A percentile compares a stretch with the other conserved stretches of the same genome.
These are phyloP conservation scores for Vitis amurensis DNA, from an alignment of 164 flowering plant genomes.

Conservation along the genomic window DNA sequence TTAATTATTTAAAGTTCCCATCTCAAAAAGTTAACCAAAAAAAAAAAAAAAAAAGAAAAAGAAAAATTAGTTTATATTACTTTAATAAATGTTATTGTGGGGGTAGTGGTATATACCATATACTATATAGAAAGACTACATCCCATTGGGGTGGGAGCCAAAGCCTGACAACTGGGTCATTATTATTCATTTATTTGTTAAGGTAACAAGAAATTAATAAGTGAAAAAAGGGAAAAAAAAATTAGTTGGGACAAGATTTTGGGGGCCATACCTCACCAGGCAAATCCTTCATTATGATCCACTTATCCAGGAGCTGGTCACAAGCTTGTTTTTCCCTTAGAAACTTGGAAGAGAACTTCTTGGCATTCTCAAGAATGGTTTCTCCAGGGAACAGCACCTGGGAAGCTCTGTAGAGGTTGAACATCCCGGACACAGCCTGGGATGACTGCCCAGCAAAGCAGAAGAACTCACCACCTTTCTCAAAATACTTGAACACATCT, in stretches of 20 bases:
- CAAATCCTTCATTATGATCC: slow-evolving; percentile 85
- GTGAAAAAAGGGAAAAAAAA: background rate
- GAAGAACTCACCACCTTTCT: slow-evolving; percentile 70
- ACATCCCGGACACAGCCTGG: slow-evolving; percentile 83
- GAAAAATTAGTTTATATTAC: too few relatives aligned
- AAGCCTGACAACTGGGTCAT: background rate
- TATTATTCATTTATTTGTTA: background rate
- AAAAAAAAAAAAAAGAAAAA: too few relatives aligned
- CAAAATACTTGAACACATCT: slow-evolving; percentile 73
- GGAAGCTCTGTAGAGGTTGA: slow-evolving; percentile 73
- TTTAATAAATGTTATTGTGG: too few relatives aligned
- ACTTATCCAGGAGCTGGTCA: slow-evolving; percentile 69
- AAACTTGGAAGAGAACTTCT: slow-evolving; percentile 48
- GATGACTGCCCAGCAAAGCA: slow-evolving; percentile 79
- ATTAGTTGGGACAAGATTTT: background rate
- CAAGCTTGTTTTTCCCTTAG: slow-evolving; percentile 57
- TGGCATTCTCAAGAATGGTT: slow-evolving; percentile 63
- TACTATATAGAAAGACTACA: too few relatives aligned
- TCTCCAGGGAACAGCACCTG: slow-evolving; percentile 74
- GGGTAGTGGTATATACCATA: too few relatives aligned
- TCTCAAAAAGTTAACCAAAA: too few relatives aligned
- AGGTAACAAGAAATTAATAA: background rate
- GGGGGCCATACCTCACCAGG: slow-evolving; percentile 74
- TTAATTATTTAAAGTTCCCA: too few relatives aligned
- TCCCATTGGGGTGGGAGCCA: too few relatives aligned